These are phyloP conservation scores for Aspergillus campestris DNA, from an alignment of 495 filamentous ascomycete genomes.

Conservation along the genomic window DNA sequence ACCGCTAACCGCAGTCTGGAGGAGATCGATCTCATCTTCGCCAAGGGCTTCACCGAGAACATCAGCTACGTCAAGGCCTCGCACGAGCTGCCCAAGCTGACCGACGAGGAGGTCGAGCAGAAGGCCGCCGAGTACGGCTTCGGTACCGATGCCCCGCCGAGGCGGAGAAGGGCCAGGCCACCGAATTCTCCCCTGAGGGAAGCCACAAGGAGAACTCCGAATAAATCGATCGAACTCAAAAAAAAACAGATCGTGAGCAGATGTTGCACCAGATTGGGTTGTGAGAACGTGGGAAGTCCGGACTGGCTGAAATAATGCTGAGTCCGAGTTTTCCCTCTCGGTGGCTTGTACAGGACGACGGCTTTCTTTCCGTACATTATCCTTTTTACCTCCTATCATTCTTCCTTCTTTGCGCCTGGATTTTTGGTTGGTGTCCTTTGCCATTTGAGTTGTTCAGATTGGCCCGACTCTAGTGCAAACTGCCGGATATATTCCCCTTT, in stretches of 20 bases:
- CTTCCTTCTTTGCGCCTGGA: constrained; percentile 6
- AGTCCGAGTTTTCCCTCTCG: too few relatives aligned
- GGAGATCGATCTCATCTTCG: constrained; percentile 75
- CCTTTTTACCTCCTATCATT: too few relatives aligned
- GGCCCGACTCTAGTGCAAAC: background rate
- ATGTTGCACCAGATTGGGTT: too few relatives aligned
- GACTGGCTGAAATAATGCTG: too few relatives aligned
- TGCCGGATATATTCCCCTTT: constrained; percentile 4
- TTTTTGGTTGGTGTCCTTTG: constrained; percentile 4
- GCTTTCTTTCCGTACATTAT: too few relatives aligned
- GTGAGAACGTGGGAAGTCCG: too few relatives aligned
- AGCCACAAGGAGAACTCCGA: constrained; percentile 11
- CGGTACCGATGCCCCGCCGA: constrained; percentile 17
- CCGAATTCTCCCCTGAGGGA: constrained; percentile 3
- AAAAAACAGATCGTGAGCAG: background rate
- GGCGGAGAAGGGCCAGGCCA: constrained; percentile 19
- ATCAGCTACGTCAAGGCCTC: constrained; percentile 67
- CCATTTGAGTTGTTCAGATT: background rate
- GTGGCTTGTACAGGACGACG: too few relatives aligned
- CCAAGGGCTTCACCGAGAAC: constrained; percentile 67
- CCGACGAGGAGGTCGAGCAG: constrained; percentile 53
- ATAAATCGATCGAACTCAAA: constrained; percentile 1
- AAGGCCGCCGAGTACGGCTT: constrained; percentile 57
- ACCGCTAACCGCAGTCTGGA: constrained; percentile 62
- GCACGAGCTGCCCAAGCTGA: constrained; percentile 58